phyloP scores from a whole-genome alignment of 768 basidiomycete genomes.

The Boletus huronensis region DNA sequence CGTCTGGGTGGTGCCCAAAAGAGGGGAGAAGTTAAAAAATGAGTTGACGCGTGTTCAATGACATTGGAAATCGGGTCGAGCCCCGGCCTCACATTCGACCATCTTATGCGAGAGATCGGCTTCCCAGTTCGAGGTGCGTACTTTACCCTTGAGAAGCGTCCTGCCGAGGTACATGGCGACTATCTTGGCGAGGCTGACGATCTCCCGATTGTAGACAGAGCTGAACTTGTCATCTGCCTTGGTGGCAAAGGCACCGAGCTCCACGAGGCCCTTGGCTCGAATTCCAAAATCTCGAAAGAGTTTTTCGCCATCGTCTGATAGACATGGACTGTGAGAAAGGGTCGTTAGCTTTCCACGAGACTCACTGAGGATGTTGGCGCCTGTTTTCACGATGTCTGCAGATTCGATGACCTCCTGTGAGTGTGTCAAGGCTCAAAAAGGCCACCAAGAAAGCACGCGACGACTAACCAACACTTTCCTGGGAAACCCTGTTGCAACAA shows the following conservation, averaged over 20 bases:
- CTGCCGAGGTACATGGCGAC: constrained; percentile 39
- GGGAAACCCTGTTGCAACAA: constrained; percentile 38
- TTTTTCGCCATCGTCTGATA: constrained; percentile 46
- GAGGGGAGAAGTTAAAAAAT: neutral
- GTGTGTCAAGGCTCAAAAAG: neutral
- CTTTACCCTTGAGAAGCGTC: constrained; percentile 42
- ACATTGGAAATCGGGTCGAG: neutral
- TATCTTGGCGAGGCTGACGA: constrained; percentile 44
- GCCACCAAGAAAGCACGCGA: neutral
- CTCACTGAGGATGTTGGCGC: constrained; percentile 48
- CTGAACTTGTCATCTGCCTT: constrained; percentile 38
- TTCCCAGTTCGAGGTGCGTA: constrained; percentile 49
- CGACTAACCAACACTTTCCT: constrained; percentile 36
- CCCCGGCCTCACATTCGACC: constrained; percentile 32
- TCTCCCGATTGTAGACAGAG: constrained; percentile 31
- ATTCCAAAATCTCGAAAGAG: constrained; percentile 47
- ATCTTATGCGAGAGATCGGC: constrained; percentile 35
- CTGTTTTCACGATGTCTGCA: constrained; percentile 39
- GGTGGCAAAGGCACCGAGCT: constrained; percentile 43
- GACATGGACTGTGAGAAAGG: neutral
- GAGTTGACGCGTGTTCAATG: neutral
- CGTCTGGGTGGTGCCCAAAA: constrained; percentile 33
- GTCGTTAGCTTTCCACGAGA: neutral
- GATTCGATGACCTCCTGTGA: constrained; percentile 45
- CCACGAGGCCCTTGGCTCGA: constrained; percentile 39